A percentile compares a stretch with the other conserved stretches of the same genome.
Conservation (phyloP, 2,329 filamentous ascomycete species). For the Neonectria neomacrospora region DNA sequence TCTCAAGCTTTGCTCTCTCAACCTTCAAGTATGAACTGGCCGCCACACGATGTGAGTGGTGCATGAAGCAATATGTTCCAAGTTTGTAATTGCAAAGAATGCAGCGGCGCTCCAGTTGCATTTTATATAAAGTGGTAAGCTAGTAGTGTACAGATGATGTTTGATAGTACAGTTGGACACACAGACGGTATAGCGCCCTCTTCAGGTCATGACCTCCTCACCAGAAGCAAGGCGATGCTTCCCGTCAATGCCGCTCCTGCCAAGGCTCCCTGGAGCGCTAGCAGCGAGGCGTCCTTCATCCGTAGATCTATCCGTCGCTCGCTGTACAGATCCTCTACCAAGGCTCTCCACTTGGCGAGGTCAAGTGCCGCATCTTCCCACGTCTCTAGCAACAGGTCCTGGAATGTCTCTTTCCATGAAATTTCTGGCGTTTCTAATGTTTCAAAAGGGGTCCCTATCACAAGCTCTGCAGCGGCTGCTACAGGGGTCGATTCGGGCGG, state of each 20-base stretch:
- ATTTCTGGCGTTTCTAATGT: conserved; percentile 15
- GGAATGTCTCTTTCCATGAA: conserved; percentile 4
- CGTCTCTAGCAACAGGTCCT: conserved; percentile 30
- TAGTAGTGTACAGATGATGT: conserved; percentile 29
- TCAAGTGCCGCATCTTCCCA: conserved; percentile 59
- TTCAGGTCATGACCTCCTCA: conserved; percentile 48
- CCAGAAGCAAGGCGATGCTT: conserved; percentile 61
- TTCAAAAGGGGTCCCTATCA: conserved; percentile 18
- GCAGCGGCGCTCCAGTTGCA: neutral
- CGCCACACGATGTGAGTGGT: neutral
- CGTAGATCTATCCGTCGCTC: conserved; percentile 71
- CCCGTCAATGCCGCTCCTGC: conserved; percentile 72
- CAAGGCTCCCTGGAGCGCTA: conserved; percentile 74
- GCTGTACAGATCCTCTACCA: conserved; percentile 70
- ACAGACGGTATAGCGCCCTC: conserved; percentile 16
- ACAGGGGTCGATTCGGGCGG: conserved; percentile 16
- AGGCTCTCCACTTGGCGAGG: conserved; percentile 59
- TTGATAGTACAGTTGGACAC: conserved; percentile 36
- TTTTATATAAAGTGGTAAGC: conserved; percentile 11
- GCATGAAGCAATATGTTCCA: neutral
- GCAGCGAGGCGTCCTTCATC: conserved; percentile 76
- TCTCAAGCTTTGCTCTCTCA: neutral
- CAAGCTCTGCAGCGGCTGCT: conserved; percentile 13
- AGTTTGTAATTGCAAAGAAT: neutral
- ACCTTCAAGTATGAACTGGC: neutral